These are phyloP conservation scores for Tetrahymena elliotti DNA, from an alignment of 73 alveolate genomes.

Conservation along the genomic window DNA sequence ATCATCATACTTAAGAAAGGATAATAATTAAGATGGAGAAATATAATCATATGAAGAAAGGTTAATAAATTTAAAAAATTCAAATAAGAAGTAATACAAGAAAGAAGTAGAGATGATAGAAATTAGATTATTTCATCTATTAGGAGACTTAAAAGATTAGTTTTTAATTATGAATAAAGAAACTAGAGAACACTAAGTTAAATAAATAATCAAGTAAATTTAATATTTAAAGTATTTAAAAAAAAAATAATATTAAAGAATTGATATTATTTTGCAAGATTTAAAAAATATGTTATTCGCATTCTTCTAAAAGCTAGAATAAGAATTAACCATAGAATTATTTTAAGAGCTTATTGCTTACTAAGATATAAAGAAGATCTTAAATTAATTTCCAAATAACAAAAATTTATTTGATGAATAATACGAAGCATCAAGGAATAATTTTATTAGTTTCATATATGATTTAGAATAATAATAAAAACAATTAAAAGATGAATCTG, in stretches of 20 bases:
- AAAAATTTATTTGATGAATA: neutral
- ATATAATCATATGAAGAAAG: neutral
- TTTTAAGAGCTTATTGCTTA: no score
- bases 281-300: no score
- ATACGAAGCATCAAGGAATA: no score
- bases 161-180: neutral
- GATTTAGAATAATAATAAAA: neutral
- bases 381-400: neutral
- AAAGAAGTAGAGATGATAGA: neutral
- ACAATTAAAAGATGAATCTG: no score
- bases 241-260: no score
- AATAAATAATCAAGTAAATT: no score
- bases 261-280: neutral
- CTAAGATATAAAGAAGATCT: neutral
- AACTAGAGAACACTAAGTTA: neutral
- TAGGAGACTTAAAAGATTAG: neutral
- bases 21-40: no score
- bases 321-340: neutral
- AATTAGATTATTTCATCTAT: no score
- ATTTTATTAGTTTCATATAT: no score
- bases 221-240: no score
- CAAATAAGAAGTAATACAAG: neutral
- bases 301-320: neutral
- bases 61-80: no score
- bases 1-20: no score